Conservation (phyloP, 169 alveolate species). For the Eimeria falciformis region DNA sequence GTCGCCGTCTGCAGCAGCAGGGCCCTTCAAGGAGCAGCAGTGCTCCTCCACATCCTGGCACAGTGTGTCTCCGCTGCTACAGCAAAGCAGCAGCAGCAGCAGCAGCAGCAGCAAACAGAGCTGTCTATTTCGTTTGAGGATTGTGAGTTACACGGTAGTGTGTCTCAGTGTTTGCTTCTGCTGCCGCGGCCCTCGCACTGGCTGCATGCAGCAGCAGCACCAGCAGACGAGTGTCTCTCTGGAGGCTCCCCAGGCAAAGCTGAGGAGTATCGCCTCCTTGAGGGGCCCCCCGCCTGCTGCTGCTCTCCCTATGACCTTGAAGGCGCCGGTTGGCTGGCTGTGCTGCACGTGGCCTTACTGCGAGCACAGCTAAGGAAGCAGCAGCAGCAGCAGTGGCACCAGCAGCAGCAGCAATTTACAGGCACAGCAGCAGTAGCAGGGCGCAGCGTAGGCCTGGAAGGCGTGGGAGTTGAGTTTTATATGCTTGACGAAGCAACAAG, state of each 20-base stretch:
- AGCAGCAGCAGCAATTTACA: conserved; percentile 43
- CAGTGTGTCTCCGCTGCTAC: conserved; percentile 42
- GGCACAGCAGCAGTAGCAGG: conserved; percentile 40
- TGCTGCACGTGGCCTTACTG: background rate
- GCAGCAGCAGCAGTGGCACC: conserved; percentile 35
- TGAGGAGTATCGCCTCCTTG: background rate
- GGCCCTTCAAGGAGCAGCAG: conserved; percentile 56
- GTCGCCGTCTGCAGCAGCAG: conserved; percentile 45
- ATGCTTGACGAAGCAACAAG: conserved; percentile 38
- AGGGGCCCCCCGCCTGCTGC: background rate
- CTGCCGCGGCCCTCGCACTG: conserved; percentile 11
- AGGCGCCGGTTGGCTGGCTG: conserved; percentile 67
- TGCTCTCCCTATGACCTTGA: background rate
- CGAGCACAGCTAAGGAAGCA: background rate
- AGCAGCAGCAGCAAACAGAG: conserved; percentile 21
- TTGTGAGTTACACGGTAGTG: background rate
- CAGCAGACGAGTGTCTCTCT: background rate
- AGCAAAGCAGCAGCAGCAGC: conserved; percentile 33
- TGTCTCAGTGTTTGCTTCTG: conserved; percentile 28
- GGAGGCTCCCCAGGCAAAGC: conserved; percentile 17
- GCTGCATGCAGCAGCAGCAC: conserved; percentile 5
- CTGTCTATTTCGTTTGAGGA: conserved; percentile 2
- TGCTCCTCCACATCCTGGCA: background rate
- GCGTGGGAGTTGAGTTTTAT: conserved; percentile 22
- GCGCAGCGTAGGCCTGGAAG: background rate